Percentiles rank a stretch among this genome's conserved stretches.
These are phyloP conservation scores for Aspergillus tamarii DNA, from an alignment of 2,329 filamentous ascomycete genomes.

Conservation along the genomic window DNA sequence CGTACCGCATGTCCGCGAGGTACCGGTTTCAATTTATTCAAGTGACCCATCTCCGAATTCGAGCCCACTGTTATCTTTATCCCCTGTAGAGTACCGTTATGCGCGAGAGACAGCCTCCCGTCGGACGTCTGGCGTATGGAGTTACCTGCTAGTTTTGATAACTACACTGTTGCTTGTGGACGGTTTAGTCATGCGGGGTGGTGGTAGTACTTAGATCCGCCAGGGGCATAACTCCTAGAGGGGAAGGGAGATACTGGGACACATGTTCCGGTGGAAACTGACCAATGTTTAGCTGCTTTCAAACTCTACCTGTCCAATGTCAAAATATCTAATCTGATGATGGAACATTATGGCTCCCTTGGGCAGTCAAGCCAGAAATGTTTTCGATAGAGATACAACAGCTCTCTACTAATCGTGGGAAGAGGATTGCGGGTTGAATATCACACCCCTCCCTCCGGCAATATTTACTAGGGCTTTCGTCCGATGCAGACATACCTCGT, in stretches of 20 bases:
- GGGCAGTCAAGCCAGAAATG: background rate
- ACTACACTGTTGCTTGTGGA: slow-evolving; percentile 3
- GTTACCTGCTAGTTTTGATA: background rate
- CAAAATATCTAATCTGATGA: slow-evolving; percentile 2
- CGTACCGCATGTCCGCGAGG: background rate
- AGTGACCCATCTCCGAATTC: background rate
- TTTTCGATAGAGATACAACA: background rate
- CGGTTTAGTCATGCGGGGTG: background rate
- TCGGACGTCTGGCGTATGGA: background rate
- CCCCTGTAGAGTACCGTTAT: background rate
- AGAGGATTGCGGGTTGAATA: background rate
- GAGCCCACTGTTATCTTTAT: background rate
- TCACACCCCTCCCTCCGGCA: background rate
- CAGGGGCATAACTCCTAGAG: background rate
- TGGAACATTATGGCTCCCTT: background rate
- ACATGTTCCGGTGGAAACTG: background rate
- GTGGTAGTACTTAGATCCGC: background rate
- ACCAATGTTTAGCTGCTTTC: slow-evolving; percentile 1
- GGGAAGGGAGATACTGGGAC: background rate
- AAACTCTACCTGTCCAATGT: background rate
- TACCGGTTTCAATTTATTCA: background rate
- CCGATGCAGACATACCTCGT: slow-evolving; percentile 48
- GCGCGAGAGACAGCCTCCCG: background rate
- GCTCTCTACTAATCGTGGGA: background rate
- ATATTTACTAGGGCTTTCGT: slow-evolving; percentile 34